Percentiles rank a stretch among this genome's conserved stretches.
These are phyloP conservation scores for Platanthera guangdongensis DNA, from an alignment of 106 monocot genomes.

Conservation along the genomic window DNA sequence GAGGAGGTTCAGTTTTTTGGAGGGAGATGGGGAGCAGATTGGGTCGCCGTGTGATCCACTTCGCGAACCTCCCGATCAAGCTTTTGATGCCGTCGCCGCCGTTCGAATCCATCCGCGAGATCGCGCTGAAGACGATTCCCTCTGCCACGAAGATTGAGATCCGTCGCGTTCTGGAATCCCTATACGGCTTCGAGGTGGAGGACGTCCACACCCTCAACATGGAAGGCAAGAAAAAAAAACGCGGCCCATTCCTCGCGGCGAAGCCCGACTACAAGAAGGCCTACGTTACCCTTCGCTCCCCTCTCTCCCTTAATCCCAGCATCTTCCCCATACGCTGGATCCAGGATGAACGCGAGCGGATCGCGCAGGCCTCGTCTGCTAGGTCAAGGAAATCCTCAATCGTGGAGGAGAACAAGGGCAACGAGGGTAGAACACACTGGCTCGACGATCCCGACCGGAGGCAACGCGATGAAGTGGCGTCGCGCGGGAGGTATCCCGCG, in stretches of 20 bases:
- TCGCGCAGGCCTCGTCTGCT: conserved; percentile 20
- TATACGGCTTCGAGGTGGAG: conserved; percentile 92
- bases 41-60: conserved; percentile 86
- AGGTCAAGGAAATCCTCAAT: conserved; percentile 22
- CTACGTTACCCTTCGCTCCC: conserved; percentile 74
- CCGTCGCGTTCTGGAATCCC: conserved; percentile 85
- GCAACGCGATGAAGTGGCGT: conserved; percentile 11
- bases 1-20: neutral
- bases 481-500: conserved; percentile 1
- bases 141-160: conserved; percentile 98
- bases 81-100: conserved; percentile 67
- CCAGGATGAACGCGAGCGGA: conserved; percentile 38
- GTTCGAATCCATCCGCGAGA: conserved; percentile 63
- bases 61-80: conserved; percentile 91
- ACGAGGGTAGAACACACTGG: conserved; percentile 26
- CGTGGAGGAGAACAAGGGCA: conserved; percentile 26
- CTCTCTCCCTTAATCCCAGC: conserved; percentile 57
- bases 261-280: conserved; percentile 99
- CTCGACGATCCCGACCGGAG: conserved; percentile 19
- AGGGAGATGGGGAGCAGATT: conserved; percentile 77
- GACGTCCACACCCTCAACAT: conserved; percentile 94
- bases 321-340: conserved; percentile 61
- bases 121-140: conserved; percentile 91
- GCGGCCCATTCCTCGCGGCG: conserved; percentile 61
- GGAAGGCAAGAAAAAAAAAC: conserved; percentile 96